Evolutionary conservation across 73 alveolate species (phyloP).

Genomic region (Tetrahymena thermophila): DNA sequence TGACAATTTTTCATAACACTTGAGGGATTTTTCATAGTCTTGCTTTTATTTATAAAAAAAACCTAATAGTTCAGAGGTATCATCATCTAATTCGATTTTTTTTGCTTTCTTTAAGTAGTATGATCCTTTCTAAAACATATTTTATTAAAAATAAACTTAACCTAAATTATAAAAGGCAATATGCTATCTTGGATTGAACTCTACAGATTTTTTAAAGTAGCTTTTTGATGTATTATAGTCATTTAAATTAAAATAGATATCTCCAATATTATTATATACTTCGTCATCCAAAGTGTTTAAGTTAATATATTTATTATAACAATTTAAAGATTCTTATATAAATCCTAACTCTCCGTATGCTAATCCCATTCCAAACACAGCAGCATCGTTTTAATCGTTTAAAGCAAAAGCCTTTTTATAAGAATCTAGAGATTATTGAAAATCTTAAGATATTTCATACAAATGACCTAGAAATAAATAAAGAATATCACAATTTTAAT

Average conservation of each 20-base stretch:
- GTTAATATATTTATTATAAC: neutral
- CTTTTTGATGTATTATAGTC: neutral
- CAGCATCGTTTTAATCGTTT: neutral
- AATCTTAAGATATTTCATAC: neutral
- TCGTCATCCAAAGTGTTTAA: neutral
- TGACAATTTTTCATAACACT: too few relatives aligned
- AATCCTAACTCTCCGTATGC: neutral
- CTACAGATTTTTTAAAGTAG: neutral
- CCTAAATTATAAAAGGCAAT: neutral
- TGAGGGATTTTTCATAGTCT: neutral
- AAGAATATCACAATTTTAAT: neutral
- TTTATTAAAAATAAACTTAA: too few relatives aligned
- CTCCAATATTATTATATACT: neutral
- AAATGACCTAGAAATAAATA: neutral
- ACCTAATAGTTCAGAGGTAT: neutral
- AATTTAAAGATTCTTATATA: neutral
- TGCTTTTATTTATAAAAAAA: too few relatives aligned
- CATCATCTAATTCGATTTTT: neutral
- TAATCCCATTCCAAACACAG: neutral
- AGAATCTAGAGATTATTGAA: neutral
- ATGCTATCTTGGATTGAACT: neutral
- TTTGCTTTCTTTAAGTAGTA: neutral
- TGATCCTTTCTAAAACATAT: neutral
- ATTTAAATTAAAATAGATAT: neutral
- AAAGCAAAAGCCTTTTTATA: neutral